These are phyloP conservation scores for Claviceps humidiphila DNA, from an alignment of 2,329 filamentous ascomycete species.

Conservation along the genomic window DNA sequence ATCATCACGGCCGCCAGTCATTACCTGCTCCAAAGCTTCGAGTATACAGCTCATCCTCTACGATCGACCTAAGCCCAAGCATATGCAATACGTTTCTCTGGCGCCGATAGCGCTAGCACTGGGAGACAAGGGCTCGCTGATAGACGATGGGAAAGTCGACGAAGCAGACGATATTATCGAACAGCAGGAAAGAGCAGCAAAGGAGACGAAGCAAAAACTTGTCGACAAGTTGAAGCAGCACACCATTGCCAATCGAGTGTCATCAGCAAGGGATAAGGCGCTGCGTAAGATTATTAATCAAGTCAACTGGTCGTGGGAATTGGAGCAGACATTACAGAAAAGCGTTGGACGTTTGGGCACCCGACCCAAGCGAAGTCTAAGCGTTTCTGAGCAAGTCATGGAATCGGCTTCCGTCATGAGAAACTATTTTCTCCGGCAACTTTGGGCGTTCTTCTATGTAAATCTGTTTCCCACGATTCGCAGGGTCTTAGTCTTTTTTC, in stretches of 20 bases:
- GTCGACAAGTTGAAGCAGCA: constrained; percentile 82
- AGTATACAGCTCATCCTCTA: constrained; percentile 84
- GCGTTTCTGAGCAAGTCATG: constrained; percentile 86
- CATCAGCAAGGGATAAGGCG: constrained; percentile 71
- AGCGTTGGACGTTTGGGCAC: constrained; percentile 79
- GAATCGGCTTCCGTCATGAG: constrained; percentile 82
- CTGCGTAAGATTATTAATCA: constrained; percentile 76
- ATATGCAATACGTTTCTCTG: constrained; percentile 95
- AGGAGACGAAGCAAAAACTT: constrained; percentile 50
- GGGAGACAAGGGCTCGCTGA: constrained; percentile 49
- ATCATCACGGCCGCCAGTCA: constrained; percentile 46
- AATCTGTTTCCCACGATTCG: constrained; percentile 71
- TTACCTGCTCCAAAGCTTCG: constrained; percentile 58
- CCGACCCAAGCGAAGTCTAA: constrained; percentile 69
- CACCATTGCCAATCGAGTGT: constrained; percentile 62
- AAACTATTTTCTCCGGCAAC: constrained; percentile 54
- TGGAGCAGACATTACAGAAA: constrained; percentile 73
- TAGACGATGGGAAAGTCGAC: constrained; percentile 19
- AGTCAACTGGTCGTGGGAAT: constrained; percentile 89
- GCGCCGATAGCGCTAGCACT: constrained; percentile 79
- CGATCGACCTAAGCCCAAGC: constrained; percentile 67
- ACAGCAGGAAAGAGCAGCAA: constrained; percentile 42
- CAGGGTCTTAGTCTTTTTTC: constrained; percentile 57
- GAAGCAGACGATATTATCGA: constrained; percentile 63
- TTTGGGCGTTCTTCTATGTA: constrained; percentile 58